Evolutionary conservation across 495 filamentous ascomycete species (phyloP).

Genomic region (Tuber indicum): DNA sequence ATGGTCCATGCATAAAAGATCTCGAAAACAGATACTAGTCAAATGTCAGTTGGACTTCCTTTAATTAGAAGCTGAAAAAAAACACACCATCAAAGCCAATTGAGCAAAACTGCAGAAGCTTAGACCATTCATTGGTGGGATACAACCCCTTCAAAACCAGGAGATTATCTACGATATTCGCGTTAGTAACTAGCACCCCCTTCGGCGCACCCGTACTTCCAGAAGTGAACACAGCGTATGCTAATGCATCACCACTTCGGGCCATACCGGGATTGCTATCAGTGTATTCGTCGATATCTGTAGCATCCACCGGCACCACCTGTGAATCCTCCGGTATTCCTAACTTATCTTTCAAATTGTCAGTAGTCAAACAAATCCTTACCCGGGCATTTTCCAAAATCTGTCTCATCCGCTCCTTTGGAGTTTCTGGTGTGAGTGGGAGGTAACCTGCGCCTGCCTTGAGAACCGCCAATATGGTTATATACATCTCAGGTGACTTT

Average conservation of each 20-base stretch:
- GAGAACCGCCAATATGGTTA: constrained; percentile 61
- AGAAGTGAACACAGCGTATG: constrained; percentile 61
- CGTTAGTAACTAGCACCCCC: constrained; percentile 61
- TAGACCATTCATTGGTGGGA: constrained; percentile 47
- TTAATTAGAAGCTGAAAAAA: not conserved
- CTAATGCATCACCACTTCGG: constrained; percentile 44
- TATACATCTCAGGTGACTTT: constrained; percentile 61
- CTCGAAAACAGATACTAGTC: constrained; percentile 65
- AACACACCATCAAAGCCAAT: constrained; percentile 60
- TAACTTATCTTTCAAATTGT: constrained; percentile 23
- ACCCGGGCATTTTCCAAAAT: constrained; percentile 54
- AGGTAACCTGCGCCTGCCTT: constrained; percentile 71
- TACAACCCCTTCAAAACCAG: constrained; percentile 55
- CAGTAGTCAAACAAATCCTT: constrained; percentile 39
- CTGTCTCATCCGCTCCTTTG: constrained; percentile 49
- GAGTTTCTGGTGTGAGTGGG: constrained; percentile 60
- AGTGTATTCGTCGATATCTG: constrained; percentile 40
- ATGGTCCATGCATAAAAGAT: constrained; percentile 70
- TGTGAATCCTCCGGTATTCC: constrained; percentile 27
- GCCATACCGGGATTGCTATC: constrained; percentile 42
- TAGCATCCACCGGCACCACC: constrained; percentile 42
- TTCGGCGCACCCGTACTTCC: constrained; percentile 64
- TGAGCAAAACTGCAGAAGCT: constrained; percentile 64
- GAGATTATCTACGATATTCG: constrained; percentile 63
- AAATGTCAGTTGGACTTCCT: constrained; percentile 5